Evolutionary conservation across 441 rosid species (phyloP).

Genomic region (California macrophylla): DNA sequence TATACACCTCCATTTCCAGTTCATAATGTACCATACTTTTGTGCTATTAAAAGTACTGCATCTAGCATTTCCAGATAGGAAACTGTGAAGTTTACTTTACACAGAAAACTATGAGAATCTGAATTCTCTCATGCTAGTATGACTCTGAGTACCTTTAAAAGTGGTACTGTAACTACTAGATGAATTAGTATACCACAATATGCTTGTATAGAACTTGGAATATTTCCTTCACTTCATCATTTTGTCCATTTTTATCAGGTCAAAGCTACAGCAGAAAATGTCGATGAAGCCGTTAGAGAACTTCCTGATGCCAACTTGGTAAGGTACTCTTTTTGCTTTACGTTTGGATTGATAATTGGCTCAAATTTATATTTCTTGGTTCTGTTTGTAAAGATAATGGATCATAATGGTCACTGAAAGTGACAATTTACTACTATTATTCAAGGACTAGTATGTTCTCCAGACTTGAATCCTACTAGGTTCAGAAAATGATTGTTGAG

Average conservation of each 20-base stretch:
- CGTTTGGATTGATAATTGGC: conserved; percentile 16
- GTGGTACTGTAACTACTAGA: neutral
- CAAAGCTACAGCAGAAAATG: conserved; percentile 82
- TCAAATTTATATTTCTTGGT: neutral
- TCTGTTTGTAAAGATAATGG: neutral
- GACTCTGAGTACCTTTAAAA: neutral
- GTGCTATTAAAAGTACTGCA: neutral
- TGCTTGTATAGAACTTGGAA: neutral
- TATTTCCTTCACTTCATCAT: neutral
- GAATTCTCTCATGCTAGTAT: neutral
- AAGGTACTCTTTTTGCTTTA: conserved; percentile 42
- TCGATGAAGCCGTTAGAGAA: conserved; percentile 87
- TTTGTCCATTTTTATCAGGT: conserved; percentile 38
- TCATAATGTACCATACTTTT: neutral
- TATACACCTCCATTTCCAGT: neutral
- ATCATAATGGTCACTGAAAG: neutral
- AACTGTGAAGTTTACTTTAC: neutral
- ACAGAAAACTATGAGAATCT: neutral
- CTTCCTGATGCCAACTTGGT: conserved; percentile 98
- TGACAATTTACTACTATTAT: neutral
- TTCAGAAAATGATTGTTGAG: neutral
- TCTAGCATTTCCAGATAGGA: neutral
- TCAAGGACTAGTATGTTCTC: neutral
- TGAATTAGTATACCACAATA: neutral
- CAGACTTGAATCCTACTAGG: neutral